Conservation (phyloP, 164 flowering plant species). For the Vitis rotundifolia region DNA sequence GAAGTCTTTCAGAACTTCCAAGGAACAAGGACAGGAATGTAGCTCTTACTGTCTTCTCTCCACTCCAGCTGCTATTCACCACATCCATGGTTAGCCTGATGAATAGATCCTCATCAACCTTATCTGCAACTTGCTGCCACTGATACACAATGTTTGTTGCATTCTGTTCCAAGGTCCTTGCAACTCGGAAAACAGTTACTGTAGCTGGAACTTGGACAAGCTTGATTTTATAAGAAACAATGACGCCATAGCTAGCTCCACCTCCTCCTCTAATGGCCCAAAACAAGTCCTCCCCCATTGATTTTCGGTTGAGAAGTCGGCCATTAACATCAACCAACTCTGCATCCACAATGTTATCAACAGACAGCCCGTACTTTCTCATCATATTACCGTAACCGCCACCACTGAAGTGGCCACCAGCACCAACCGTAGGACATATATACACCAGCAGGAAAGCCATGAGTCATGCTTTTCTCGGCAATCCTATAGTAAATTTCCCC, state of each 20-base stretch:
- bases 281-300: too few species aligned
- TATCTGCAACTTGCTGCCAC: constrained; percentile 36
- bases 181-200: constrained; percentile 21
- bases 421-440: too few species aligned
- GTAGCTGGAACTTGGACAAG: constrained; percentile 20
- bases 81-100: constrained; percentile 10
- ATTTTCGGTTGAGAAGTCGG: too few species aligned
- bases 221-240: constrained; percentile 18
- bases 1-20: constrained; percentile 21
- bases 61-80: not conserved
- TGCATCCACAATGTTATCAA: too few species aligned
- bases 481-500: too few species aligned
- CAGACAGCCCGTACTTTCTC: too few species aligned
- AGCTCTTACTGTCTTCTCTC: not conserved
- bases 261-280: too few species aligned
- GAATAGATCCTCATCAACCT: constrained; percentile 24
- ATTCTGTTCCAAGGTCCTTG: constrained; percentile 21
- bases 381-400: too few species aligned
- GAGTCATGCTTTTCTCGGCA: too few species aligned
- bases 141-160: constrained; percentile 21
- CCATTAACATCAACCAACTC: too few species aligned
- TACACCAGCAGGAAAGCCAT: too few species aligned
- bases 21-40: constrained; percentile 29
- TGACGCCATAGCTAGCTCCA: constrained; percentile 10
- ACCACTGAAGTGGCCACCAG: too few species aligned